phyloP scores from a whole-genome alignment of 106 monocot species.

The Alisma plantagoaquatica region DNA sequence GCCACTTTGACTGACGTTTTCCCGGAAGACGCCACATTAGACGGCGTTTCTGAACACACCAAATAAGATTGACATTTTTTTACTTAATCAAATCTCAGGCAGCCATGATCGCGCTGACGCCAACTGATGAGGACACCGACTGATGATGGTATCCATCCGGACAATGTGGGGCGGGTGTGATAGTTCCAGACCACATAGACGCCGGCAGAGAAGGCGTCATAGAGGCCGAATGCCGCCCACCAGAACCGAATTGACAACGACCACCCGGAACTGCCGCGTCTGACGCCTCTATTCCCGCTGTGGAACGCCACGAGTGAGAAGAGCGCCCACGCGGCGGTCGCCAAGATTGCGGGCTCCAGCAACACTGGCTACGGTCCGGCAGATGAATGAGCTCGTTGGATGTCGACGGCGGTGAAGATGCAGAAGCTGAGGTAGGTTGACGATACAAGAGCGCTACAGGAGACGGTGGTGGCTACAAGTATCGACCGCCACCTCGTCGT shows the following conservation, averaged over 20 bases:
- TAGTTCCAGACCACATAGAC: slow-evolving; percentile 8
- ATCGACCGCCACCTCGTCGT: too few relatives aligned
- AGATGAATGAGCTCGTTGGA: too few relatives aligned
- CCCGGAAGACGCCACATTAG: too few relatives aligned
- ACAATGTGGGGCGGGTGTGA: not conserved
- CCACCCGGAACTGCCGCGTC: slow-evolving; percentile 13
- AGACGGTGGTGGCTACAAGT: too few relatives aligned
- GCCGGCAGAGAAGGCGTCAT: slow-evolving; percentile 12
- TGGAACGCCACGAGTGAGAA: slow-evolving; percentile 20
- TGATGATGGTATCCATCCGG: slow-evolving; percentile 6
- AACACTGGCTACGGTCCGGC: slow-evolving; percentile 7
- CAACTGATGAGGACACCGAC: slow-evolving; percentile 11
- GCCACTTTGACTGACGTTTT: too few relatives aligned
- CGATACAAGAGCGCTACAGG: slow-evolving; percentile 15
- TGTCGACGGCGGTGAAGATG: slow-evolving; percentile 14
- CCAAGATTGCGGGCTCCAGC: slow-evolving; percentile 8
- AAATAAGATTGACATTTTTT: too few relatives aligned
- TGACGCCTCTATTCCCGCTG: slow-evolving; percentile 12
- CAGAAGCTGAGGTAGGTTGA: slow-evolving; percentile 20
- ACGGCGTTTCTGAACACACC: too few relatives aligned
- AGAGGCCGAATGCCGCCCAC: slow-evolving; percentile 33
- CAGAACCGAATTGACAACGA: slow-evolving; percentile 41
- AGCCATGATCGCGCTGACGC: slow-evolving; percentile 5
- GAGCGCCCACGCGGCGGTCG: slow-evolving; percentile 25
- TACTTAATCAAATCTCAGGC: too few relatives aligned